Conservation (phyloP, 2,329 filamentous ascomycete species). For the Clonostachys solani region DNA sequence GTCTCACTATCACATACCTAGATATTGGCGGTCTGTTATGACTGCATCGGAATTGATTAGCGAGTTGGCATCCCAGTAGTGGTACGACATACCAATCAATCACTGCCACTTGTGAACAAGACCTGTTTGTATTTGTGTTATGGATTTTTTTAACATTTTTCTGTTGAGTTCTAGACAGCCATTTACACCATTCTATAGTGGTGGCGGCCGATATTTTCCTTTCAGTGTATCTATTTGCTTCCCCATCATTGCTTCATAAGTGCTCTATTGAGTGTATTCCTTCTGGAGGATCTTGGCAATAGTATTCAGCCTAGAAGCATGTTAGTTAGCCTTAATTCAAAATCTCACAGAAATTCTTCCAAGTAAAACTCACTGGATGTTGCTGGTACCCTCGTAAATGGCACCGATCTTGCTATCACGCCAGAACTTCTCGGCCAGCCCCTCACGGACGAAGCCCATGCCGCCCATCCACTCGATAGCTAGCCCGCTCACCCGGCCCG, state of each 20-base stretch:
- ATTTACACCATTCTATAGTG: no score
- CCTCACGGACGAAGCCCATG: constrained; percentile 97
- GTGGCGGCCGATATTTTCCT: no score
- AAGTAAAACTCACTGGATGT: constrained; percentile 54
- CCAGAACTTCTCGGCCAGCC: constrained; percentile 96
- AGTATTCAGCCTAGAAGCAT: constrained; percentile 43
- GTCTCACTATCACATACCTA: no score
- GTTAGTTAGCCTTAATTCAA: constrained; percentile 10
- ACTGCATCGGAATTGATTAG: no score
- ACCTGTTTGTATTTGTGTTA: no score
- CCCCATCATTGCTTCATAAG: not conserved
- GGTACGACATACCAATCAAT: no score
- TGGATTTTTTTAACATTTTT: no score
- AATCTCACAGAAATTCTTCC: not conserved
- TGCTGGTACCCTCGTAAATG: constrained; percentile 91
- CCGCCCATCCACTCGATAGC: constrained; percentile 99
- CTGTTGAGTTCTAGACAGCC: no score
- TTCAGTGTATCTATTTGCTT: no score
- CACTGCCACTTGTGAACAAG: no score
- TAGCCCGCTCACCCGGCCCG: constrained; percentile 75
- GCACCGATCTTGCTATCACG: constrained; percentile 97
- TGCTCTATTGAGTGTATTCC: constrained; percentile 44
- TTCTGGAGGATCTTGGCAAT: constrained; percentile 61
- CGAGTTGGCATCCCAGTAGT: no score
- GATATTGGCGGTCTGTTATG: no score